phyloP scores from a whole-genome alignment of 2,329 filamentous ascomycete genomes.

The Scytalidium lignicola region DNA sequence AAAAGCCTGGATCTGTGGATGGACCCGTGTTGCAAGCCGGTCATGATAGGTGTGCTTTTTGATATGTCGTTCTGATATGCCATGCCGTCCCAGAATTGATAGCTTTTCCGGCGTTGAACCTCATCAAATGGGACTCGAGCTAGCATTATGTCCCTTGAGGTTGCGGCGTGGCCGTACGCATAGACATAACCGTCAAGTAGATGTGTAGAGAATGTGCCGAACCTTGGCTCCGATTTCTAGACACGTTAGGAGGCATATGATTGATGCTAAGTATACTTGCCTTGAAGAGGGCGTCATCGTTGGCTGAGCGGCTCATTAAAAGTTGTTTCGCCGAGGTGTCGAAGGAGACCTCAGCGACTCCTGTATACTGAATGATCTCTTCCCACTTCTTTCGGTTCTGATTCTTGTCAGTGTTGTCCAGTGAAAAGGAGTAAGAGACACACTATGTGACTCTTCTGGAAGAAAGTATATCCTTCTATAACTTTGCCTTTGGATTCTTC shows the following conservation, averaged over 20 bases:
- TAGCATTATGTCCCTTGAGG: slow-evolving; percentile 11
- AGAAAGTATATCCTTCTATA: slow-evolving; percentile 8
- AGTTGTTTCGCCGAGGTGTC: slow-evolving; percentile 5
- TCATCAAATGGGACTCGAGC: slow-evolving; percentile 7
- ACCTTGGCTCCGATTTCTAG: slow-evolving; percentile 1
- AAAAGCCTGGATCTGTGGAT: slow-evolving; percentile 17
- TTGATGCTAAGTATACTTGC: neutral
- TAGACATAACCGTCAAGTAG: slow-evolving; percentile 8
- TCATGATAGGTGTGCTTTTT: slow-evolving; percentile 6
- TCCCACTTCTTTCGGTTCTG: neutral
- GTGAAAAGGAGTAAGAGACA: neutral
- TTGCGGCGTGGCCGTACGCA: slow-evolving; percentile 10
- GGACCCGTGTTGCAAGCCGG: slow-evolving; percentile 13
- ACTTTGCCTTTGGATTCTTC: neutral
- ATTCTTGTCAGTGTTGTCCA: neutral
- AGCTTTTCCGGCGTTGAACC: neutral
- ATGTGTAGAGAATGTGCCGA: slow-evolving; percentile 12
- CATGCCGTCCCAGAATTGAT: slow-evolving; percentile 10
- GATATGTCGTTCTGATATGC: slow-evolving; percentile 6
- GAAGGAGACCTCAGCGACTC: neutral
- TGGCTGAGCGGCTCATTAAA: slow-evolving; percentile 4
- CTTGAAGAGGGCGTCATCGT: neutral
- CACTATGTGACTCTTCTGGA: slow-evolving; percentile 3
- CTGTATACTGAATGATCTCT: neutral
- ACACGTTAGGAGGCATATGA: neutral